Evolutionary conservation across 495 filamentous ascomycete genomes (phyloP), one percentile per base, ranked within the genome.

Genomic region (Hypoxylon intermedium): DNA sequence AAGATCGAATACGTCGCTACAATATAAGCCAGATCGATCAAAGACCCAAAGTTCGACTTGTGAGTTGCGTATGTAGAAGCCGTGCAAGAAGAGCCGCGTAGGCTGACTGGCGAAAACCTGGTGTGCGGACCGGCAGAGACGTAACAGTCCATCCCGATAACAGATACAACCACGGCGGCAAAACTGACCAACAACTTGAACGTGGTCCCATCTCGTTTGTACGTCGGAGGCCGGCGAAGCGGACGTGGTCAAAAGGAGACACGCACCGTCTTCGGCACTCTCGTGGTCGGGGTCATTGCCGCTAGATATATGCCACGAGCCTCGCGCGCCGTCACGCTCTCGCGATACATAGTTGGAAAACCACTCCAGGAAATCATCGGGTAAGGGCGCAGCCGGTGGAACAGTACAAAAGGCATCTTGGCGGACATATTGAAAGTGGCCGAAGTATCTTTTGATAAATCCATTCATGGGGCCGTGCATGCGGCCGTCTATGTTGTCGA

Each of bases 11-110:
- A 57, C 18, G 13, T 60, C 68, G 60, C 68, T 71, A 53, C 72
- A 72, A 58, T 79, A 80, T 43, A 65, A 57, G 37, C 74, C 73
- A 55, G 74, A 77, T 45, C 77, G 70, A 67, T 79, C 73, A 67
- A 78, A 79, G 18, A 75, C 69, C 75, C 71, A 79, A 47, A 68
- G 51, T 60, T 77, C 65, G 37, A 77, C 68, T 20, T 59, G 42
- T 23, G 61, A 67, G 26, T 67, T 71, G 47, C 60, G 62, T 43
- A 79, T 65, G 44, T 61, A 68, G 52, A 79, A 78, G 43, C 60
- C 73, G 64, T 77, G 71, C 33, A 78, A 26, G 47, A 73, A 78
- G 42, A 60, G 46, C n/a, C 63, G 63, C 45, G 63, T 60, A 45
- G 63, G 63, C 41, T 72, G 63, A 48, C 28, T 49, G 18, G 51